Evolutionary conservation across 2,329 filamentous ascomycete species (phyloP).

Genomic region (Colletotrichum godetiae): DNA sequence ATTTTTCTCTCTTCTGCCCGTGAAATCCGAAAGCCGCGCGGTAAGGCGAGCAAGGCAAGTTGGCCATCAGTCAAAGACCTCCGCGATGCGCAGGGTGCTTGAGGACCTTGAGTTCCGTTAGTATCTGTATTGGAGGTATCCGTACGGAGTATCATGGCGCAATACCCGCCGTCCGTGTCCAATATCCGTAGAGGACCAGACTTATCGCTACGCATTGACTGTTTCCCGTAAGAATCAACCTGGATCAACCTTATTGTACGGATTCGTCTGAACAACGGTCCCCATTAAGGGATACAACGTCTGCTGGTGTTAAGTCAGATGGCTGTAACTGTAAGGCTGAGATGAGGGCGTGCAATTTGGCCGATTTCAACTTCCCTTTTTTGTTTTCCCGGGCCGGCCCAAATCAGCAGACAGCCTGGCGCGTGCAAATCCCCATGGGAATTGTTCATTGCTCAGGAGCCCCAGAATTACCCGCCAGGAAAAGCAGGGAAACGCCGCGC

Average conservation of each 20-base stretch:
- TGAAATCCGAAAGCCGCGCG: slow-evolving; percentile 2
- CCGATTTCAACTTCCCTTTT: neutral
- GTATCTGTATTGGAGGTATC: too few relatives aligned
- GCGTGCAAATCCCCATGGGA: neutral
- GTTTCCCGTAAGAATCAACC: neutral
- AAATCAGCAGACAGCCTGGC: neutral
- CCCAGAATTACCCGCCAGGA: slow-evolving; percentile 20
- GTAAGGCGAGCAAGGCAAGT: neutral
- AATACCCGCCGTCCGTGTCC: neutral
- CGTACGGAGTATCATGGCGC: too few relatives aligned
- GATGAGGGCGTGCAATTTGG: neutral
- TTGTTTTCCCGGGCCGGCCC: neutral
- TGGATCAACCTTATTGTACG: neutral
- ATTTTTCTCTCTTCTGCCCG: neutral
- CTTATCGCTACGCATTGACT: neutral
- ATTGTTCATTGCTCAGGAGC: slow-evolving; percentile 2
- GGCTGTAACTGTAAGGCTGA: slow-evolving; percentile 2
- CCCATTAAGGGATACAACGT: neutral
- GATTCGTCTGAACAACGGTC: neutral
- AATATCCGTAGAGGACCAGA: too few relatives aligned
- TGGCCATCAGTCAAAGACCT: neutral
- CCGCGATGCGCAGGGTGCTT: neutral
- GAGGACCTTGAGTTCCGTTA: neutral
- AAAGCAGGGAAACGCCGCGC: slow-evolving; percentile 10
- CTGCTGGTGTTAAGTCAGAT: neutral